Percentiles rank a stretch among this genome's conserved stretches.
Evolutionary conservation across 345 rosid genomes (phyloP).

Genomic region (Turritis glabra): DNA sequence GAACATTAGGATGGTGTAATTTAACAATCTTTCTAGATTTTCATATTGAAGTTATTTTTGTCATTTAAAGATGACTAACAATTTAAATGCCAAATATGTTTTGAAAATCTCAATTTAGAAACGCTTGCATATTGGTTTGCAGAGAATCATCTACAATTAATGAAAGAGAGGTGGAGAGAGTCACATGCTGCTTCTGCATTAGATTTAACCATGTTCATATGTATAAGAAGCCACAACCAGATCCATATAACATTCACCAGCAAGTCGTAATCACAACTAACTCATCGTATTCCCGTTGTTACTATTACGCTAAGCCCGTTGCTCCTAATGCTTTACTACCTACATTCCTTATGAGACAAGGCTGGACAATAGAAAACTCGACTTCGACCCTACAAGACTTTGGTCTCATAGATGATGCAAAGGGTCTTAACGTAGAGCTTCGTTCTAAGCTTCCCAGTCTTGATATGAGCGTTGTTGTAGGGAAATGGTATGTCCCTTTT

Average conservation of each 20-base stretch:
- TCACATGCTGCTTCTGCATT: constrained; percentile 41
- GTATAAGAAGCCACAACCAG: constrained; percentile 40
- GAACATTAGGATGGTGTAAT: background rate
- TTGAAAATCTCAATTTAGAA: background rate
- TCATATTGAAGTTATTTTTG: too few species aligned
- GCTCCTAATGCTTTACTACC: constrained; percentile 51
- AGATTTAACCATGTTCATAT: constrained; percentile 16
- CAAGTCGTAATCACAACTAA: constrained; percentile 37
- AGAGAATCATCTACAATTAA: constrained; percentile 44
- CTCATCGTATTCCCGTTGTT: background rate
- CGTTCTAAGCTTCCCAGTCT: constrained; percentile 45
- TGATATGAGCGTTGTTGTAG: constrained; percentile 41
- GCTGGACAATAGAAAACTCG: constrained; percentile 41
- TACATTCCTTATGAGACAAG: constrained; percentile 39
- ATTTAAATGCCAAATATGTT: background rate
- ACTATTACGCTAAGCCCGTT: constrained; percentile 46
- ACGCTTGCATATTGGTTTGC: background rate
- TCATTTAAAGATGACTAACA: background rate
- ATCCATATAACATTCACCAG: constrained; percentile 40
- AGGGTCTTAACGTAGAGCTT: constrained; percentile 45
- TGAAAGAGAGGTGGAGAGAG: constrained; percentile 41
- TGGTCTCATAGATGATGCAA: constrained; percentile 50
- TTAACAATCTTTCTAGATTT: background rate
- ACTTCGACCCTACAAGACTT: constrained; percentile 12
- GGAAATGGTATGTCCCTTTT: constrained; percentile 69